Evolutionary conservation across 192 early-diverging fungal species (phyloP).

Genomic region (Spizellomyces sp.): DNA sequence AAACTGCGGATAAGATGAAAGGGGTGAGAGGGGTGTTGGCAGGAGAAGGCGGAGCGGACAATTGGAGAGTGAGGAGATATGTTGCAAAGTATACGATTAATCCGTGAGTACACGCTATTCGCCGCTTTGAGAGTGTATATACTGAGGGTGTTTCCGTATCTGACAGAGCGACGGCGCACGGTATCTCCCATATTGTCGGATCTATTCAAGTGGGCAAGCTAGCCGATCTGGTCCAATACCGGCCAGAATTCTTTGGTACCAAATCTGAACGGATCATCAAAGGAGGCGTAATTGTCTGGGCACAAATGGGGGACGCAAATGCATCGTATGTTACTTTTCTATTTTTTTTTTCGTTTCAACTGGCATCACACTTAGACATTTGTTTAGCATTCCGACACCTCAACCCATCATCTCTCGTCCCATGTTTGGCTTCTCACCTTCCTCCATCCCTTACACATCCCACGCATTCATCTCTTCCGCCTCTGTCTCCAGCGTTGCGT

Average conservation of each 20-base stretch:
- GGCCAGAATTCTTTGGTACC: conserved; percentile 83
- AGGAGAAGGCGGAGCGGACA: conserved; percentile 65
- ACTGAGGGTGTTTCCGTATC: background rate
- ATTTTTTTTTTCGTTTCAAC: background rate
- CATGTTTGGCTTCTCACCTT: conserved; percentile 78
- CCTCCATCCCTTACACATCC: conserved; percentile 58
- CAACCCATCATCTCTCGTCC: conserved; percentile 84
- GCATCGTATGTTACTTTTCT: conserved; percentile 60
- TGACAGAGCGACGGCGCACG: conserved; percentile 82
- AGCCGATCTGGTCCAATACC: conserved; percentile 90
- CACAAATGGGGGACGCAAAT: conserved; percentile 92
- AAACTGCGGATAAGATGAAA: conserved; percentile 96
- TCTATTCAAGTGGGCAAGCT: conserved; percentile 92
- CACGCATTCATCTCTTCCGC: conserved; percentile 83
- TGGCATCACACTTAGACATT: conserved; percentile 1
- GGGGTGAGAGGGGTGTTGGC: conserved; percentile 54
- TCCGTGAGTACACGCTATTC: conserved; percentile 61
- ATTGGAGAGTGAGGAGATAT: conserved; percentile 87
- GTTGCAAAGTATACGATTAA: conserved; percentile 99
- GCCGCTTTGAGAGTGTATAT: too few relatives aligned
- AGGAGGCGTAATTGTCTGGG: conserved; percentile 82
- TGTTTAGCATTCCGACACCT: conserved; percentile 79
- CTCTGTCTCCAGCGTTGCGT: conserved; percentile 61
- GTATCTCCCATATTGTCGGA: conserved; percentile 84
- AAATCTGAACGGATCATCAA: conserved; percentile 88